These are phyloP conservation scores for Lentinus tigrinus DNA, from an alignment of 768 basidiomycete species.

Conservation along the genomic window DNA sequence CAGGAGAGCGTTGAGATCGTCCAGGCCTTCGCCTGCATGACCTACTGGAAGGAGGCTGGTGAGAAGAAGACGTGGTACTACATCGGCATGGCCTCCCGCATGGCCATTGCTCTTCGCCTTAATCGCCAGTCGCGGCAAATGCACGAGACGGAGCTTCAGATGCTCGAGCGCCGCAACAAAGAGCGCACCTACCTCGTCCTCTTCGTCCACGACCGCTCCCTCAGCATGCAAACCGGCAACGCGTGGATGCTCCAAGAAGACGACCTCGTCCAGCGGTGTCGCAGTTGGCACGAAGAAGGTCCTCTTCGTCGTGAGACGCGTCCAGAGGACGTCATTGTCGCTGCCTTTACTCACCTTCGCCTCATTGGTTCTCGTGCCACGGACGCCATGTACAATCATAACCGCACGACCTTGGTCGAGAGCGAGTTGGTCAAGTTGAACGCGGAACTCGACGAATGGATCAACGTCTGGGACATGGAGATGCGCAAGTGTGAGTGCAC, in stretches of 20 bases:
- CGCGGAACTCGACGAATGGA: constrained; percentile 69
- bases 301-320: constrained; percentile 42
- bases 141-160: constrained; percentile 63
- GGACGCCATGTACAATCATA: constrained; percentile 53
- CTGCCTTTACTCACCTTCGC: constrained; percentile 75
- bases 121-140: constrained; percentile 65
- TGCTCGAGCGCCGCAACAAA: constrained; percentile 75
- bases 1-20: constrained; percentile 84
- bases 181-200: constrained; percentile 86
- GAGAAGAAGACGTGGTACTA: constrained; percentile 87
- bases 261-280: constrained; percentile 69
- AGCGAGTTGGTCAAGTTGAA: constrained; percentile 77
- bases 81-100: constrained; percentile 85
- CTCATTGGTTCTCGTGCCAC: constrained; percentile 65
- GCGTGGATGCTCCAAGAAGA: constrained; percentile 90
- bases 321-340: constrained; percentile 79
- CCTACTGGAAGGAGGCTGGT: constrained; percentile 87
- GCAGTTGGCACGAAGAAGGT: constrained; percentile 68
- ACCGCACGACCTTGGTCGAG: constrained; percentile 53
- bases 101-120: constrained; percentile 82
- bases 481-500: constrained; percentile 58
- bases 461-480: constrained; percentile 66
- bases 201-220: constrained; percentile 82
- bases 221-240: constrained; percentile 83
- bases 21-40: constrained; percentile 85